These are phyloP conservation scores for Globisporangium recalcitrans DNA, from an alignment of 352 stramenopile genomes.

Conservation along the genomic window DNA sequence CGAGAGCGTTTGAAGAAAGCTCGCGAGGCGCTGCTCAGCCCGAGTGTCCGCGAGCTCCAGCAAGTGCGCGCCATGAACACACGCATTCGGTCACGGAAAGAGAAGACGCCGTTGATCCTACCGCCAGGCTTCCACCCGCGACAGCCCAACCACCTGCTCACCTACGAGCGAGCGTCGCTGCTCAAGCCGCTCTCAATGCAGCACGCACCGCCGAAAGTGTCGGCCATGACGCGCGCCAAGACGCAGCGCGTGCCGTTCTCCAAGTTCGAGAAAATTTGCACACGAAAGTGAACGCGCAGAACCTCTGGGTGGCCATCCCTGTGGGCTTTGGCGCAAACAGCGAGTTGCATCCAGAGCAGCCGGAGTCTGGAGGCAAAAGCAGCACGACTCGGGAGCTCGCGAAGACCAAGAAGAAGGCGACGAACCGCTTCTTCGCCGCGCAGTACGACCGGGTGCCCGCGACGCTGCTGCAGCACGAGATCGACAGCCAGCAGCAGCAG, in stretches of 20 bases:
- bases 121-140: slow-evolving; percentile 1
- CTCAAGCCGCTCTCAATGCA: slow-evolving; percentile 35
- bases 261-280: slow-evolving; percentile 49
- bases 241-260: slow-evolving; percentile 37
- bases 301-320: slow-evolving; percentile 62
- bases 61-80: slow-evolving; percentile 17
- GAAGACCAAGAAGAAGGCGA: slow-evolving; percentile 14
- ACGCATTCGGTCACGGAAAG: slow-evolving; percentile 27
- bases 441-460: slow-evolving; percentile 61
- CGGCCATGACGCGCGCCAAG: slow-evolving; percentile 25
- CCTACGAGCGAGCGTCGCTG: slow-evolving; percentile 20
- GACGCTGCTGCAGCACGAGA: slow-evolving; percentile 30
- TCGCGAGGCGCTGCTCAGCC: slow-evolving; percentile 25
- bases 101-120: slow-evolving; percentile 24
- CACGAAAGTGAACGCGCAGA: slow-evolving; percentile 43
- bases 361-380: too few species aligned
- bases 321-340: slow-evolving; percentile 16
- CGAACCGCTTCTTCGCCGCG: slow-evolving; percentile 25
- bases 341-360: background rate
- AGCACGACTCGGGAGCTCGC: too few species aligned
- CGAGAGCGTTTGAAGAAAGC: slow-evolving; percentile 30
- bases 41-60: slow-evolving; percentile 18
- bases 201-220: slow-evolving; percentile 26
- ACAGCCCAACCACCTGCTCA: slow-evolving; percentile 6
- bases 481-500: background rate